These are phyloP conservation scores for Aphanomyces euteiches DNA, from an alignment of 352 stramenopile species.

Conservation along the genomic window DNA sequence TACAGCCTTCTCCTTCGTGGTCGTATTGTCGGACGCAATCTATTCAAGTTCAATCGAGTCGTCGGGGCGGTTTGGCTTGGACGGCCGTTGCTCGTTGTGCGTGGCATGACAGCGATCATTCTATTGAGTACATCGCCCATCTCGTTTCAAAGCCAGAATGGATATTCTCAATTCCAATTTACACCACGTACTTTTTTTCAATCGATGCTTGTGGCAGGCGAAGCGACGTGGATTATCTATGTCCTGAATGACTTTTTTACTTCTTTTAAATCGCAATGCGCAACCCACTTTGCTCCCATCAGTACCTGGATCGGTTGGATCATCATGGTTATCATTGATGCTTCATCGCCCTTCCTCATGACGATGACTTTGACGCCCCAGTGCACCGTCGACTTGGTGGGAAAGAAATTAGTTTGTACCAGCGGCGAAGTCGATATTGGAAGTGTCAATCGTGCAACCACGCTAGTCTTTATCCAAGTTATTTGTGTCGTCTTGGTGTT, in stretches of 20 bases:
- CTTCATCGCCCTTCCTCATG: neutral
- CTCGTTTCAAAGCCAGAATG: neutral
- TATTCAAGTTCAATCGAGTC: neutral
- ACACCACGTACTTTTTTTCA: neutral
- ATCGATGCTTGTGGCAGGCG: neutral
- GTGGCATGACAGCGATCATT: constrained; percentile 1
- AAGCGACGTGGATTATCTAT: neutral
- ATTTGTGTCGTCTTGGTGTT: neutral
- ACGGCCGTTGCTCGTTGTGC: constrained; percentile 1
- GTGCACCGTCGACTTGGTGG: neutral
- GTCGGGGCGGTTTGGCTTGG: neutral
- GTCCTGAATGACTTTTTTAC: neutral
- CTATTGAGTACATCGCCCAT: constrained; percentile 13
- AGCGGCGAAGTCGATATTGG: constrained; percentile 2
- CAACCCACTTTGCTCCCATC: neutral
- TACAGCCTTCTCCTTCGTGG: neutral
- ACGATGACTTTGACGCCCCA: neutral
- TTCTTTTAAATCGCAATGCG: constrained; percentile 1
- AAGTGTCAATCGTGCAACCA: neutral
- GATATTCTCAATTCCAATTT: neutral
- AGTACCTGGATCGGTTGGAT: constrained; percentile 4
- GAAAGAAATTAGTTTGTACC: neutral
- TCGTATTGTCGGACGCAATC: constrained; percentile 1
- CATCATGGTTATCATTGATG: neutral
- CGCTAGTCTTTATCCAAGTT: neutral